phyloP scores from a whole-genome alignment of 2,329 filamentous ascomycete species.

The Ciborinia camelliae region DNA sequence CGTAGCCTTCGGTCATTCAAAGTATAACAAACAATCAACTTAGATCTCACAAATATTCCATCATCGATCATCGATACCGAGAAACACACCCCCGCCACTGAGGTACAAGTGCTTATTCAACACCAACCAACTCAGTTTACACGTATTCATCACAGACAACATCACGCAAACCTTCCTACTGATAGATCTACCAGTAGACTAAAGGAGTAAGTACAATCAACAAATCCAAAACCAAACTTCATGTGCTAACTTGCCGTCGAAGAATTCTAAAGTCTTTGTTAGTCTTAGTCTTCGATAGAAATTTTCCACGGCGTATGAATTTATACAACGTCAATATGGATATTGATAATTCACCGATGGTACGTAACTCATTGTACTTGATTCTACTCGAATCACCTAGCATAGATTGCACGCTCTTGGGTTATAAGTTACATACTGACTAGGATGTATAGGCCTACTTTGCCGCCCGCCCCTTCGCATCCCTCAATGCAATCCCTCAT shows the following conservation, averaged over 20 bases:
- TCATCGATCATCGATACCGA: not conserved
- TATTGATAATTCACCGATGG: not conserved
- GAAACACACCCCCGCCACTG: too few relatives aligned
- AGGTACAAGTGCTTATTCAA: not conserved
- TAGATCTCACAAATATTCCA: not conserved
- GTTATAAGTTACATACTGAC: not conserved
- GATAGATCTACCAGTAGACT: too few relatives aligned
- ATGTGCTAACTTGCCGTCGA: not conserved
- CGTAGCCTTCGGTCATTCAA: not conserved
- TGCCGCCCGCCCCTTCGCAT: too few relatives aligned
- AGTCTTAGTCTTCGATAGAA: not conserved
- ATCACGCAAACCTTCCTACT: not conserved
- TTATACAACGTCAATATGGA: not conserved
- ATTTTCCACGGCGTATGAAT: not conserved
- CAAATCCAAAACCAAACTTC: too few relatives aligned
- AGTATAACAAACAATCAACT: too few relatives aligned
- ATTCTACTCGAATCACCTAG: not conserved
- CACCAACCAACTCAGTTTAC: not conserved
- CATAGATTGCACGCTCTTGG: not conserved
- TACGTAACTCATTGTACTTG: not conserved
- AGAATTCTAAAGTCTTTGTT: not conserved
- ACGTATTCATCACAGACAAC: too few relatives aligned
- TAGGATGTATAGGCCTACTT: not conserved
- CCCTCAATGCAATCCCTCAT: not conserved
- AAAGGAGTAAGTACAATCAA: not conserved